A percentile compares a stretch with the other conserved stretches of the same genome.
Evolutionary conservation across 164 flowering plant genomes (phyloP).

Genomic region (Chimonanthus salicifolius): DNA sequence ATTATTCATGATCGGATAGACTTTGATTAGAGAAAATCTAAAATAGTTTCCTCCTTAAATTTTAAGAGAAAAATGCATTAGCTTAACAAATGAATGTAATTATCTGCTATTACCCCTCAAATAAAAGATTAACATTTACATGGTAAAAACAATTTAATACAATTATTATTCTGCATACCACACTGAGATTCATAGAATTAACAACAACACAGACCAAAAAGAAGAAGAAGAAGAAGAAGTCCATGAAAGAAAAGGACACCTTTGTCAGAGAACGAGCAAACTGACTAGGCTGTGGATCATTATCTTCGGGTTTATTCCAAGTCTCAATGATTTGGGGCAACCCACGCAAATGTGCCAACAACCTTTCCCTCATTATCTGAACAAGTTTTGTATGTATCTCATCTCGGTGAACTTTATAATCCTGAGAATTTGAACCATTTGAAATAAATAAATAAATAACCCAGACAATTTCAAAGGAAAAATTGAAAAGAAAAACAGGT

Average conservation of each 20-base stretch:
- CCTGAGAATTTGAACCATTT: conserved; percentile 33
- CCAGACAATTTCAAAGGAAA: neutral
- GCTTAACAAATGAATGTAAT: no score
- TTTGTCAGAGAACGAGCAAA: conserved; percentile 87
- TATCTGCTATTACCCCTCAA: no score
- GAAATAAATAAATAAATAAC: neutral
- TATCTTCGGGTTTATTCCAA: conserved; percentile 83
- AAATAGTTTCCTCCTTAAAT: no score
- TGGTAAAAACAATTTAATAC: no score
- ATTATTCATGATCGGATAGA: no score
- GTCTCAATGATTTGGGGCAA: conserved; percentile 86
- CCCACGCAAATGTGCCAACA: conserved; percentile 74
- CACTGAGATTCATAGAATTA: no score
- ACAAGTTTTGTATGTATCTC: conserved; percentile 95
- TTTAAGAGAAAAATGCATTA: no score
- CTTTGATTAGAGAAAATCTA: no score
- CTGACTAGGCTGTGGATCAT: conserved; percentile 84
- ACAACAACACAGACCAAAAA: no score
- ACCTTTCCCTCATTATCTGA: conserved; percentile 96
- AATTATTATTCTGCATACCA: no score
- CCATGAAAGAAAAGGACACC: conserved; percentile 30
- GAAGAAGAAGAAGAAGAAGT: neutral
- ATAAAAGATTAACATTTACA: no score
- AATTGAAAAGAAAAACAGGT: no score
- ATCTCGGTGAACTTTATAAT: conserved; percentile 85